Conservation (phyloP, 1,139 yeast genomes). For the Zygosaccharomyces sapae region DNA sequence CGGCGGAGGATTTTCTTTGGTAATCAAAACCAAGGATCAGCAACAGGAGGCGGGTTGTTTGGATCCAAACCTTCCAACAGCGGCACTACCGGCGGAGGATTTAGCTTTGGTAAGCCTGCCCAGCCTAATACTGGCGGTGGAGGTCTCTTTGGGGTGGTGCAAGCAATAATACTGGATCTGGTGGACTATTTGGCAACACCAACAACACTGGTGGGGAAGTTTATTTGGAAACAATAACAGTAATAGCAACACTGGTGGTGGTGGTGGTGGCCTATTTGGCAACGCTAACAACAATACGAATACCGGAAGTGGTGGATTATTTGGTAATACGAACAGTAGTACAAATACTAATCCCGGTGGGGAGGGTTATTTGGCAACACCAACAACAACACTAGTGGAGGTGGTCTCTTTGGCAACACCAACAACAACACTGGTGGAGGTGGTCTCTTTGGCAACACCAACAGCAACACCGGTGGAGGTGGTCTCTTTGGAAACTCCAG, state of each 20-base stretch:
- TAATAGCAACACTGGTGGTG: slow-evolving; percentile 12
- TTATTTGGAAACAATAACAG: slow-evolving; percentile 10
- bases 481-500: too few relatives aligned
- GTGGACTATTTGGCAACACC: slow-evolving; percentile 35
- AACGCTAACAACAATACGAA: slow-evolving; percentile 15
- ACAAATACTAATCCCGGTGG: slow-evolving; percentile 9
- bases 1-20: slow-evolving; percentile 13
- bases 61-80: slow-evolving; percentile 29
- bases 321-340: slow-evolving; percentile 10
- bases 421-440: too few relatives aligned
- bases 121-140: slow-evolving; percentile 31
- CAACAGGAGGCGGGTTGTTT: slow-evolving; percentile 39
- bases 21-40: slow-evolving; percentile 11
- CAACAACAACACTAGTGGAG: background rate
- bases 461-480: too few relatives aligned
- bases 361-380: slow-evolving; percentile 20
- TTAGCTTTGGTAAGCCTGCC: slow-evolving; percentile 18
- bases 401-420: too few relatives aligned
- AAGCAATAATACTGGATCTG: slow-evolving; percentile 16
- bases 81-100: slow-evolving; percentile 10
- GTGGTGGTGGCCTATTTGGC: slow-evolving; percentile 31
- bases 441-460: too few relatives aligned
- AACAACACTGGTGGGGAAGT: slow-evolving; percentile 19
- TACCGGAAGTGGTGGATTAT: slow-evolving; percentile 19
- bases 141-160: slow-evolving; percentile 41